Conservation (phyloP, 306 rosid species). For the Inga oerstediana region DNA sequence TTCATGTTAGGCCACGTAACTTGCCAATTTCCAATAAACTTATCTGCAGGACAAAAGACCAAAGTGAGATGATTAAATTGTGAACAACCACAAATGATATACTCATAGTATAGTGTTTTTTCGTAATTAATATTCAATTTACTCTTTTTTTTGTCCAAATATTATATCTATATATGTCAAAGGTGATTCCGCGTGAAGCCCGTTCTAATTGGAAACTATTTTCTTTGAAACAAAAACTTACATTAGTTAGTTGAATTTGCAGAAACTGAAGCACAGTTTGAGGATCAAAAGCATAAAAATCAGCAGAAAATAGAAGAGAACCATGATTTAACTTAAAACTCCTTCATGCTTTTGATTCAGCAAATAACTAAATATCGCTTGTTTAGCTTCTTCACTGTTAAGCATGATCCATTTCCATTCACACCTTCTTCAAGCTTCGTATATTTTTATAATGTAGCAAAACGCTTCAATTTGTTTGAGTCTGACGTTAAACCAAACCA, state of each 20-base stretch:
- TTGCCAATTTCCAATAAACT: no score
- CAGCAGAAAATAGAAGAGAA: background rate
- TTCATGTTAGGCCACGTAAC: no score
- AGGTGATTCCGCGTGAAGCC: background rate
- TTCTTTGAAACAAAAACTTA: background rate
- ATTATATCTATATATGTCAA: background rate
- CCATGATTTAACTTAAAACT: background rate
- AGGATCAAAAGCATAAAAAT: background rate
- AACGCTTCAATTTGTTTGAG: background rate
- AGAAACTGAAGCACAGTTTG: background rate
- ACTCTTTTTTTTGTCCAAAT: background rate
- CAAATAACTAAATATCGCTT: background rate
- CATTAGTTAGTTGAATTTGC: background rate
- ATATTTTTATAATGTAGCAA: background rate
- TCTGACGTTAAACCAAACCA: conserved; percentile 23
- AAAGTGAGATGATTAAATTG: no score
- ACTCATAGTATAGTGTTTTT: no score
- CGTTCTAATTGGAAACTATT: background rate
- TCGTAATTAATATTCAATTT: background rate
- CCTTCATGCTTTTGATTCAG: background rate
- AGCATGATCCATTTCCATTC: background rate
- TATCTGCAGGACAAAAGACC: no score
- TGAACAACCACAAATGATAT: no score
- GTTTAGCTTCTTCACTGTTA: background rate
- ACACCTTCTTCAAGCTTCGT: background rate